Percentiles rank a stretch among this genome's conserved stretches.
These are phyloP conservation scores for Teunomyces lycoperdinae DNA, from an alignment of 805 yeast species.

Conservation along the genomic window DNA sequence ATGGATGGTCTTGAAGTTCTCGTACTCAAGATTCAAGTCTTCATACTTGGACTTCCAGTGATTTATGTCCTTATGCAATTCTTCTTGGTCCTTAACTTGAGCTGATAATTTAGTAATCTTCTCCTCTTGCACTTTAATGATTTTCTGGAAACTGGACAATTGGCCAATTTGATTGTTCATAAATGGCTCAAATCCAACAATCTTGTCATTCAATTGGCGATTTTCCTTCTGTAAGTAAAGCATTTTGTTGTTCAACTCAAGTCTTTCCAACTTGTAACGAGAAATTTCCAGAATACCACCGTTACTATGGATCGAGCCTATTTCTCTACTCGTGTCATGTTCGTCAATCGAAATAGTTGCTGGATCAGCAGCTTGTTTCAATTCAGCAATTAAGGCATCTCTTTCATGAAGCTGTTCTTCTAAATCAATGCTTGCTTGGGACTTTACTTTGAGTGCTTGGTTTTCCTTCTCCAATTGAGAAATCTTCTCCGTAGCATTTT, in stretches of 20 bases:
- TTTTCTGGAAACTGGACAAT: slow-evolving; percentile 48
- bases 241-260: slow-evolving; percentile 44
- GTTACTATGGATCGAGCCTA: slow-evolving; percentile 2
- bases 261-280: slow-evolving; percentile 40
- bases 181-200: slow-evolving; percentile 49
- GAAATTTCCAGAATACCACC: slow-evolving; percentile 29
- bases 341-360: slow-evolving; percentile 21
- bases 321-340: slow-evolving; percentile 9
- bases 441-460: neutral
- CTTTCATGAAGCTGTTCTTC: slow-evolving; percentile 26
- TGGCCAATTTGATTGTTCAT: slow-evolving; percentile 53
- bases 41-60: slow-evolving; percentile 49
- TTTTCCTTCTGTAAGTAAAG: slow-evolving; percentile 48
- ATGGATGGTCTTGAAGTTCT: slow-evolving; percentile 35
- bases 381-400: slow-evolving; percentile 29
- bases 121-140: slow-evolving; percentile 53
- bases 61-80: slow-evolving; percentile 43
- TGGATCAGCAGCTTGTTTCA: slow-evolving; percentile 27
- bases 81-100: slow-evolving; percentile 44
- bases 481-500: slow-evolving; percentile 55
- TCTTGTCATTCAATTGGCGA: slow-evolving; percentile 35
- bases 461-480: slow-evolving; percentile 42
- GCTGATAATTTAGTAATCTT: slow-evolving; percentile 39
- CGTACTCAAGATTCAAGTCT: slow-evolving; percentile 42
- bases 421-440: slow-evolving; percentile 12